Conservation (phyloP, 495 filamentous ascomycete genomes). For the Neurospora tetrasperma region DNA sequence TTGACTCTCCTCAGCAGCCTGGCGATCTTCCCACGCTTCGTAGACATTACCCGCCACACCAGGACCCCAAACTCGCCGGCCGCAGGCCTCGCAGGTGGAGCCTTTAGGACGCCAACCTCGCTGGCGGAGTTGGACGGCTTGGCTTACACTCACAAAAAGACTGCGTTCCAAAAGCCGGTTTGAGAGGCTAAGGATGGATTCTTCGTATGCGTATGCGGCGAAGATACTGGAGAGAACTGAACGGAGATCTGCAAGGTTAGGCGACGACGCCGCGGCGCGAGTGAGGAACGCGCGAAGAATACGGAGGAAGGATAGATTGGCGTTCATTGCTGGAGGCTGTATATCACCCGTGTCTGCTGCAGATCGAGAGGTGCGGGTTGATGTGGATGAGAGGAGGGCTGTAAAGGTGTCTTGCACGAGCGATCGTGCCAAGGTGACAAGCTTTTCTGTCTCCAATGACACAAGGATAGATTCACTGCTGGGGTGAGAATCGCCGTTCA, state of each 20-base stretch:
- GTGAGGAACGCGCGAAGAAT: conserved; percentile 87
- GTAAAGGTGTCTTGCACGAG: conserved; percentile 88
- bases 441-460: conserved; percentile 39
- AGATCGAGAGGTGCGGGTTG: conserved; percentile 21
- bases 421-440: conserved; percentile 55
- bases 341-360: neutral
- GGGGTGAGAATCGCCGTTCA: conserved; percentile 16
- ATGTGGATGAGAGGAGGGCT: conserved; percentile 66
- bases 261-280: conserved; percentile 67
- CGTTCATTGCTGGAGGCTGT: conserved; percentile 16
- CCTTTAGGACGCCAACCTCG: conserved; percentile 81
- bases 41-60: conserved; percentile 71
- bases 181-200: conserved; percentile 72
- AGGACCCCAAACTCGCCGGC: conserved; percentile 77
- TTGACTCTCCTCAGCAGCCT: conserved; percentile 36
- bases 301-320: conserved; percentile 71
- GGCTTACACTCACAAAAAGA: conserved; percentile 73
- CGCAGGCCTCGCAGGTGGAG: conserved; percentile 80
- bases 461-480: conserved; percentile 1
- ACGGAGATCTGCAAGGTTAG: conserved; percentile 78
- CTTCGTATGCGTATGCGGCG: conserved; percentile 88
- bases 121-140: conserved; percentile 65
- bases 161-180: conserved; percentile 82
- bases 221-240: conserved; percentile 81
- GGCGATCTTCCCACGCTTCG: conserved; percentile 64